These are phyloP conservation scores for Aspergillus costaricaensis DNA, from an alignment of 2,329 filamentous ascomycete species.

Conservation along the genomic window DNA sequence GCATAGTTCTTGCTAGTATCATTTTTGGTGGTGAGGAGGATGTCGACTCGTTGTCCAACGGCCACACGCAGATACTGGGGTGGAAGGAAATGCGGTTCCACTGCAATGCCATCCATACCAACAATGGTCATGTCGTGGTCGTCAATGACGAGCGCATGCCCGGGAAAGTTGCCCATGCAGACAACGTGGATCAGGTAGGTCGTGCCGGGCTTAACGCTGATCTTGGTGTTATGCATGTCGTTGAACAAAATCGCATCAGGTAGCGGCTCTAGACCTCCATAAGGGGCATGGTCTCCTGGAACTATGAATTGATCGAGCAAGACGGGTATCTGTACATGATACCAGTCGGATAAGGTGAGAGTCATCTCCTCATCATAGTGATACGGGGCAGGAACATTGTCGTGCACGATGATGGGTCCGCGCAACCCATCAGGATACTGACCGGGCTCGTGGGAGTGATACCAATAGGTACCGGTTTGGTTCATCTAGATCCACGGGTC, in stretches of 20 bases:
- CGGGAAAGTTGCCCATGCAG: slow-evolving; percentile 70
- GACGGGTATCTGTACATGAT: slow-evolving; percentile 60
- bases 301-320: slow-evolving; percentile 48
- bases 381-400: slow-evolving; percentile 59
- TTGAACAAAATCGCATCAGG: slow-evolving; percentile 71
- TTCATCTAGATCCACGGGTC: slow-evolving; percentile 44
- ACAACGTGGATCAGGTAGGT: slow-evolving; percentile 73
- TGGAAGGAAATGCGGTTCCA: slow-evolving; percentile 42
- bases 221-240: slow-evolving; percentile 63
- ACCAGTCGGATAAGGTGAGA: slow-evolving; percentile 70
- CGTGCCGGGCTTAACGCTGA: slow-evolving; percentile 65
- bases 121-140: slow-evolving; percentile 43
- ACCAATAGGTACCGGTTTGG: slow-evolving; percentile 78
- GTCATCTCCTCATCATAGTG: slow-evolving; percentile 65
- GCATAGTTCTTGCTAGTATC: slow-evolving; percentile 65
- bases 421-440: slow-evolving; percentile 72
- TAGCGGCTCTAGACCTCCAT: slow-evolving; percentile 62
- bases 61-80: slow-evolving; percentile 66
- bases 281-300: slow-evolving; percentile 44
- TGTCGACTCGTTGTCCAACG: slow-evolving; percentile 64
- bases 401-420: slow-evolving; percentile 65
- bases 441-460: slow-evolving; percentile 68
- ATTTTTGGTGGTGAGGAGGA: slow-evolving; percentile 62
- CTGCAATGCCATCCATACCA: slow-evolving; percentile 40
- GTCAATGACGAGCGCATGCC: slow-evolving; percentile 52